phyloP scores from a whole-genome alignment of 179 eudicot species.

The Corrigiola litoralis region DNA sequence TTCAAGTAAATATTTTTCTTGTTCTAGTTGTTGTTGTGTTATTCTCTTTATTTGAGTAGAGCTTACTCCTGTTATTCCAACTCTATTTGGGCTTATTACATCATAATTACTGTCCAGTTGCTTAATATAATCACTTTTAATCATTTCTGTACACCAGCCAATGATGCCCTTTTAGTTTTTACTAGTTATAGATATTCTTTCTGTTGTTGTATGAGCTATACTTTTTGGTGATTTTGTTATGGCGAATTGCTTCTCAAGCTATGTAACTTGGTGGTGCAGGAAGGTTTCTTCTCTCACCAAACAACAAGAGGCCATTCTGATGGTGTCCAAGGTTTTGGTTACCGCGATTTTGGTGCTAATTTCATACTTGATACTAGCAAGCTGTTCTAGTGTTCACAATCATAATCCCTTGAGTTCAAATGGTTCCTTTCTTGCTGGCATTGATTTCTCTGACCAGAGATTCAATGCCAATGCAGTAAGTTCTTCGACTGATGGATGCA shows the following conservation, averaged over 20 bases:
- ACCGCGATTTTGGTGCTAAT: constrained; percentile 26
- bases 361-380: constrained; percentile 23
- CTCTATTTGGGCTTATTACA: too few relatives aligned
- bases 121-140: background rate
- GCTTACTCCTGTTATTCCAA: constrained; percentile 5
- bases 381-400: constrained; percentile 14
- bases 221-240: background rate
- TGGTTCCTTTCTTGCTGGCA: constrained; percentile 38
- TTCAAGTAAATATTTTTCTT: background rate
- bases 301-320: constrained; percentile 22
- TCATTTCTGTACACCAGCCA: background rate
- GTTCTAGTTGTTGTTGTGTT: background rate
- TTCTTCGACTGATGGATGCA: constrained; percentile 45
- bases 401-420: constrained; percentile 28
- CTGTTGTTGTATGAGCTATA: background rate
- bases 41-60: constrained; percentile 3
- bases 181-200: too few relatives aligned
- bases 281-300: constrained; percentile 8
- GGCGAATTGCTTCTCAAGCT: constrained; percentile 12
- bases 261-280: constrained; percentile 27
- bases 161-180: too few relatives aligned
- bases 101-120: too few relatives aligned
- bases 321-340: constrained; percentile 37
- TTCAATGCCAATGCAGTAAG: constrained; percentile 38
- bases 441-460: constrained; percentile 40